These are phyloP conservation scores for Fusarium duplospermum DNA, from an alignment of 2,329 filamentous ascomycete species.

Conservation along the genomic window DNA sequence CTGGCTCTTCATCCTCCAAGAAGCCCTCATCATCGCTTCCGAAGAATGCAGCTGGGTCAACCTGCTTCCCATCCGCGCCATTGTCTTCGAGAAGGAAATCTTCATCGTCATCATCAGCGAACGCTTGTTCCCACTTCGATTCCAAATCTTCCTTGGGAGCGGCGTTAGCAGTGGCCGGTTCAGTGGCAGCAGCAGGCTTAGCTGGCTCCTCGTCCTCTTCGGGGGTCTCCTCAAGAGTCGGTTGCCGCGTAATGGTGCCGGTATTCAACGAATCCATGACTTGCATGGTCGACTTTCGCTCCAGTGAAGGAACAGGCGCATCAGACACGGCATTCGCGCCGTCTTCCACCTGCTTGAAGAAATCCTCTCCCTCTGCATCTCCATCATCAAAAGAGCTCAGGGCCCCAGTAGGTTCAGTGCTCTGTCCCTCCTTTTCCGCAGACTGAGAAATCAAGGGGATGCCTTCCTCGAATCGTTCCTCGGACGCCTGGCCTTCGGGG, in stretches of 20 bases:
- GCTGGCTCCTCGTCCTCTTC: constrained; percentile 43
- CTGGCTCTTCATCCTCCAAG: constrained; percentile 71
- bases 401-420: constrained; percentile 35
- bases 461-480: constrained; percentile 77
- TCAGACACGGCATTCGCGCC: constrained; percentile 39
- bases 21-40: constrained; percentile 89
- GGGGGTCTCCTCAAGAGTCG: constrained; percentile 47
- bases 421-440: constrained; percentile 4
- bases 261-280: constrained; percentile 66
- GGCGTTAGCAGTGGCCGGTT: constrained; percentile 37
- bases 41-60: constrained; percentile 75
- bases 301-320: constrained; percentile 52
- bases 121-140: constrained; percentile 85
- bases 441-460: constrained; percentile 68
- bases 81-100: constrained; percentile 72
- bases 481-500: constrained; percentile 56
- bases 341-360: constrained; percentile 67
- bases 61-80: constrained; percentile 53
- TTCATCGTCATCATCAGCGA: constrained; percentile 80
- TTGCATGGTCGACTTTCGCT: constrained; percentile 77
- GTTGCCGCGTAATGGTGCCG: constrained; percentile 45
- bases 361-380: constrained; percentile 67
- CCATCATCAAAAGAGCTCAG: constrained; percentile 57
- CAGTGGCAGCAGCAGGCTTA: constrained; percentile 26
- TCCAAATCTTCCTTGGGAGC: constrained; percentile 73